phyloP scores from a whole-genome alignment of 106 monocot species.

The Triglochin maritima region DNA sequence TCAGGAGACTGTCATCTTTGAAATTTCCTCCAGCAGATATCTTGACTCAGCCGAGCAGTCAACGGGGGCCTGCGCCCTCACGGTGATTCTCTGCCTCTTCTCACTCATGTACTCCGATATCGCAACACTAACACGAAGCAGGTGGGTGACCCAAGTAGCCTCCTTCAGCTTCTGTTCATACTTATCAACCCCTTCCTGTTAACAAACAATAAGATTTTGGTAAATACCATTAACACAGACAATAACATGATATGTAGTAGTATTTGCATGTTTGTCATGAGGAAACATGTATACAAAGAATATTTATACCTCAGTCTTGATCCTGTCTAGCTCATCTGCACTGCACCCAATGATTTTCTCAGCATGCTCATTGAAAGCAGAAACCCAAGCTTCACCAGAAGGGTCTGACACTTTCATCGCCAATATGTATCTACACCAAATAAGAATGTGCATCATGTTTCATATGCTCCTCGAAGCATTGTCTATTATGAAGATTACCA shows the following conservation, averaged over 20 bases:
- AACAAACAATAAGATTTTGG: neutral
- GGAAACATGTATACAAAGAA: neutral
- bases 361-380: conserved; percentile 88
- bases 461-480: too few relatives aligned
- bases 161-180: conserved; percentile 68
- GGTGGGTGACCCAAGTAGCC: conserved; percentile 70
- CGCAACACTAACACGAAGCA: conserved; percentile 63
- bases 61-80: conserved; percentile 41
- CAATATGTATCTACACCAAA: conserved; percentile 61
- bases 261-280: neutral
- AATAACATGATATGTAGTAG: neutral
- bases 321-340: conserved; percentile 82
- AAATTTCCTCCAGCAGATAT: conserved; percentile 70
- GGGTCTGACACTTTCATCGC: conserved; percentile 71
- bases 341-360: conserved; percentile 89
- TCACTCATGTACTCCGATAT: conserved; percentile 72
- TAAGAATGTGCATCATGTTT: neutral
- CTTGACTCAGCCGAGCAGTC: conserved; percentile 62
- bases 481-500: too few relatives aligned
- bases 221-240: neutral
- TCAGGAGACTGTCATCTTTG: conserved; percentile 45
- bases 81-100: conserved; percentile 78
- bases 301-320: conserved; percentile 52
- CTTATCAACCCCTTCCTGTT: conserved; percentile 67
- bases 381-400: conserved; percentile 86